A percentile compares a stretch with the other conserved stretches of the same genome.
Evolutionary conservation across 805 yeast genomes (phyloP).

Genomic region (Metschnikowia continentalis): DNA sequence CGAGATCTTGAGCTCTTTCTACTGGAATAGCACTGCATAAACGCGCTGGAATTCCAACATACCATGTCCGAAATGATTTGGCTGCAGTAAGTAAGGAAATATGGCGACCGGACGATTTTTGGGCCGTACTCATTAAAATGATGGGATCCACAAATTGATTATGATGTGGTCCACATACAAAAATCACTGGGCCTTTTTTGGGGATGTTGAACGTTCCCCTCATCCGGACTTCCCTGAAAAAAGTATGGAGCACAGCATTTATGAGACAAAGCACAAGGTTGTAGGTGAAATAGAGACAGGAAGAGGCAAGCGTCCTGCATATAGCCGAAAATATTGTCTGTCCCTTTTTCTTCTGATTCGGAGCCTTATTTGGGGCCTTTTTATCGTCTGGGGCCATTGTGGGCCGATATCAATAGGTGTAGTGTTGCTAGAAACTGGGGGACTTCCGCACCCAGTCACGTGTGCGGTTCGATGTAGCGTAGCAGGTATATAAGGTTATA

Average conservation of each 20-base stretch:
- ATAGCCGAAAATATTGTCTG: no score
- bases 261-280: conserved; percentile 33
- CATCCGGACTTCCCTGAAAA: conserved; percentile 37
- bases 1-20: conserved; percentile 39
- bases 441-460: no score
- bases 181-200: conserved; percentile 32
- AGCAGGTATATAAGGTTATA: no score
- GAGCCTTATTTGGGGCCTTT: not conserved
- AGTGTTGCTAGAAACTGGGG: no score
- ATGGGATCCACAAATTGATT: conserved; percentile 41
- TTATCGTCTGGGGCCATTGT: not conserved
- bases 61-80: conserved; percentile 28
- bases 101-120: conserved; percentile 26
- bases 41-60: conserved; percentile 31
- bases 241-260: conserved; percentile 33
- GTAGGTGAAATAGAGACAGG: conserved; percentile 15
- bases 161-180: conserved; percentile 43
- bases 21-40: conserved; percentile 38
- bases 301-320: not conserved
- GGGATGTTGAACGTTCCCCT: conserved; percentile 40
- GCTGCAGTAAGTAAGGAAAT: conserved; percentile 37
- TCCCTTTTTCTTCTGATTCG: not conserved
- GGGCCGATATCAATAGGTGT: not conserved
- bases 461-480: no score
- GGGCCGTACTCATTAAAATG: conserved; percentile 35